Evolutionary conservation across 1,139 yeast species (phyloP).

Genomic region (Saccharomycopsis crataegensis): DNA sequence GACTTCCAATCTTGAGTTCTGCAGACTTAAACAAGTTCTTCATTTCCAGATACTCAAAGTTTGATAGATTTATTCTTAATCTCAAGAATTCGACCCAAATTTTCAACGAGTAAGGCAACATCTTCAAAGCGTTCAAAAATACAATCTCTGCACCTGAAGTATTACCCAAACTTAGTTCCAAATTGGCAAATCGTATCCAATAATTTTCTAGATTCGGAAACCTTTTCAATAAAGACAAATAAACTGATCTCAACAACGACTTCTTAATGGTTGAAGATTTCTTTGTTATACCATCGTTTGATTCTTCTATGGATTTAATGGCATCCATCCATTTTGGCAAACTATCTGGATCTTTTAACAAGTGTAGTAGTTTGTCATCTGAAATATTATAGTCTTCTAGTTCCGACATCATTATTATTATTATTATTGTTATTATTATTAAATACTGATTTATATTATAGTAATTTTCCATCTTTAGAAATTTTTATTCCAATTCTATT

Average conservation of each 20-base stretch:
- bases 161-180: slow-evolving; percentile 56
- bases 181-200: slow-evolving; percentile 70
- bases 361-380: slow-evolving; percentile 7
- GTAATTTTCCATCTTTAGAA: no score
- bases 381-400: not conserved
- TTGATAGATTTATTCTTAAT: slow-evolving; percentile 42
- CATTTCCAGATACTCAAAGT: slow-evolving; percentile 27
- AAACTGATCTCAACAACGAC: slow-evolving; percentile 41
- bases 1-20: slow-evolving; percentile 55
- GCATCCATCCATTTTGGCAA: slow-evolving; percentile 44
- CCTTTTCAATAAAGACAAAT: slow-evolving; percentile 47
- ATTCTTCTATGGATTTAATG: slow-evolving; percentile 29
- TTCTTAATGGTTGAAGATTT: slow-evolving; percentile 36
- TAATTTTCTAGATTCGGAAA: slow-evolving; percentile 72
- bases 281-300: slow-evolving; percentile 38
- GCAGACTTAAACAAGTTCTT: slow-evolving; percentile 54
- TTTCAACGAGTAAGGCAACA: slow-evolving; percentile 49
- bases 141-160: slow-evolving; percentile 41
- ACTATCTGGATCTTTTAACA: slow-evolving; percentile 39
- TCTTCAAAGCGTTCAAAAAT: slow-evolving; percentile 46
- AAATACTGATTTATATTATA: no score
- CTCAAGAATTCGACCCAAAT: slow-evolving; percentile 69
- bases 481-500: no score
- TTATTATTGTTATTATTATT: not conserved
- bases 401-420: not conserved